Evolutionary conservation across 495 filamentous ascomycete species (phyloP).

Genomic region (Tuber indicum): DNA sequence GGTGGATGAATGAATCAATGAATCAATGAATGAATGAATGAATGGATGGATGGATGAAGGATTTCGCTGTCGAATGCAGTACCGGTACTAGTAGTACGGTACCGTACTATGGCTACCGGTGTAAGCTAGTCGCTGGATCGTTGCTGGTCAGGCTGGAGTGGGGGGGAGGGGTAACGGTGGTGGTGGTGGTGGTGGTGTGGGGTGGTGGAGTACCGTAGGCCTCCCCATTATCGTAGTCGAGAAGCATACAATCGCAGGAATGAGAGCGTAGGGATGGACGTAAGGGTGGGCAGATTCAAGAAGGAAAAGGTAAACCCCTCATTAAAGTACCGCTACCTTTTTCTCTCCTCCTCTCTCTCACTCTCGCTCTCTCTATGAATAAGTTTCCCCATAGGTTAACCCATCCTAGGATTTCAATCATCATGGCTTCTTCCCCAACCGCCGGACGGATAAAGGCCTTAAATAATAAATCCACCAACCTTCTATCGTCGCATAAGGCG

Average conservation of each 20-base stretch:
- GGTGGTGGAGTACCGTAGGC: not conserved
- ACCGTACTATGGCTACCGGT: too few relatives aligned
- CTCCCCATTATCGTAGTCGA: not conserved
- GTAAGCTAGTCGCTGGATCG: not conserved
- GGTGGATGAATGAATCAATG: not conserved
- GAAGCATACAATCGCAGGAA: not conserved
- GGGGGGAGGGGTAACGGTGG: not conserved
- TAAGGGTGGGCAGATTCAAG: not conserved
- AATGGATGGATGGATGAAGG: not conserved
- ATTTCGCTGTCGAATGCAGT: not conserved
- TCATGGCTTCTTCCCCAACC: not conserved
- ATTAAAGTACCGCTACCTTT: not conserved
- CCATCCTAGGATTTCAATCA: not conserved
- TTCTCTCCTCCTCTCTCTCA: not conserved
- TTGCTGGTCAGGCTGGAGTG: not conserved
- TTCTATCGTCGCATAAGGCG: not conserved
- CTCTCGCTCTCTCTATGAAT: not conserved
- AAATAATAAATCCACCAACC: not conserved
- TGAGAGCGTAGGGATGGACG: not conserved
- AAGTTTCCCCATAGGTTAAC: not conserved
- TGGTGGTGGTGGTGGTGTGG: not conserved
- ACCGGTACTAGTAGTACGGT: too few relatives aligned
- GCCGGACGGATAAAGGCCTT: not conserved
- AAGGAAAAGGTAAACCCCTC: conserved; percentile 4
- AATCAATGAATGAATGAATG: not conserved